phyloP scores from a whole-genome alignment of 2,329 filamentous ascomycete genomes.

The Leptographium flavum region DNA sequence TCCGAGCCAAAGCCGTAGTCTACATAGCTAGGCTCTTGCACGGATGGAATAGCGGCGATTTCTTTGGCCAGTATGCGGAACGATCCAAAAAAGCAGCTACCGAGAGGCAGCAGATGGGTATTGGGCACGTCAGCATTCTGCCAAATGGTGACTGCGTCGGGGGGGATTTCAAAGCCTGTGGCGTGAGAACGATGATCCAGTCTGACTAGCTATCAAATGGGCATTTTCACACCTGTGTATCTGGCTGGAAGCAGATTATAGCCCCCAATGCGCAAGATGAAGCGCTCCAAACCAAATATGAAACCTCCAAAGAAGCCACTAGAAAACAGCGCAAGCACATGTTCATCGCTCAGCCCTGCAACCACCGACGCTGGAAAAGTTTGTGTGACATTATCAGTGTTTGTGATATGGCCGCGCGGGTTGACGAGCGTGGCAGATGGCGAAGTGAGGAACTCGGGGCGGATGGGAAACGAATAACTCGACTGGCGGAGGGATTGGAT shows the following conservation, averaged over 20 bases:
- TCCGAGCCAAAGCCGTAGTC: slow-evolving; percentile 4
- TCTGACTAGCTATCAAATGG: no score
- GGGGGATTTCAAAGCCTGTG: neutral
- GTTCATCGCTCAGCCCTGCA: slow-evolving; percentile 1
- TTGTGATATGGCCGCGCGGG: slow-evolving; percentile 1
- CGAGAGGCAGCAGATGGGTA: slow-evolving; percentile 2
- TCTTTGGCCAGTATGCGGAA: slow-evolving; percentile 2
- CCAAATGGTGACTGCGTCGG: slow-evolving; percentile 2
- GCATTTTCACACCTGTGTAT: slow-evolving; percentile 4
- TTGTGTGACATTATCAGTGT: slow-evolving; percentile 1
- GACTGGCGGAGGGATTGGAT: slow-evolving; percentile 1
- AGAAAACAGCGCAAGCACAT: slow-evolving; percentile 1
- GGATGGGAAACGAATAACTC: slow-evolving; percentile 1
- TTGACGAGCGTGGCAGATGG: slow-evolving; percentile 1
- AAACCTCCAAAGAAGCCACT: slow-evolving; percentile 4
- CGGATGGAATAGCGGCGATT: neutral
- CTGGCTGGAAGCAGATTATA: slow-evolving; percentile 2
- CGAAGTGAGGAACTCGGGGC: slow-evolving; percentile 3
- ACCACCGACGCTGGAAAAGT: neutral
- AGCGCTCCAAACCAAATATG: slow-evolving; percentile 2
- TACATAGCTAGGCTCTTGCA: slow-evolving; percentile 2
- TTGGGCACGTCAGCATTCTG: neutral
- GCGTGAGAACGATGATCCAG: no score
- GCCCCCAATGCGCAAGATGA: slow-evolving; percentile 1
- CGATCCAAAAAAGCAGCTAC: slow-evolving; percentile 4